Percentiles rank a stretch among this genome's conserved stretches.
Evolutionary conservation across 805 yeast genomes (phyloP).

Genomic region (Wickerhamiella azyma): DNA sequence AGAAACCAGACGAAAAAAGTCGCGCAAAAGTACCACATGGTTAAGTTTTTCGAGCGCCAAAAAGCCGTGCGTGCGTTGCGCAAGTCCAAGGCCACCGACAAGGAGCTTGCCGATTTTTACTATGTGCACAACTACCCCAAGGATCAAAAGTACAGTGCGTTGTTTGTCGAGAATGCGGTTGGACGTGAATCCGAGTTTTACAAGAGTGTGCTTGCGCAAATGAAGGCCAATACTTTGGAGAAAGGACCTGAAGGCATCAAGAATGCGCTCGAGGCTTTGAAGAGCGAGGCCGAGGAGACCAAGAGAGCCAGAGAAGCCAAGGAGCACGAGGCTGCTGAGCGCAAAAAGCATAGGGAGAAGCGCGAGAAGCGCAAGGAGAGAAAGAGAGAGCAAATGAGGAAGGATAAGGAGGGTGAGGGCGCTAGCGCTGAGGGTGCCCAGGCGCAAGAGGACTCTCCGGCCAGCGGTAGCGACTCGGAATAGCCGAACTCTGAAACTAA

Average conservation of each 20-base stretch:
- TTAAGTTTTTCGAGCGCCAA: conserved; percentile 78
- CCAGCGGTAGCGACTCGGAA: neutral
- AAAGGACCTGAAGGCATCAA: conserved; percentile 38
- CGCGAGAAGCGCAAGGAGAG: neutral
- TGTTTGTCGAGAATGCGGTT: conserved; percentile 38
- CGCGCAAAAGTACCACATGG: conserved; percentile 78
- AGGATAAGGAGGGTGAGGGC: neutral
- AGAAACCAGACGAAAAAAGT: conserved; percentile 35
- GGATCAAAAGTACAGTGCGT: conserved; percentile 62
- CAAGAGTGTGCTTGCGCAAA: conserved; percentile 37
- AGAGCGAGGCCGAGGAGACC: conserved; percentile 11
- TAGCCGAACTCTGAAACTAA: too few species aligned
- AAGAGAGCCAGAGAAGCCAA: conserved; percentile 22
- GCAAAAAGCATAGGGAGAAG: conserved; percentile 19
- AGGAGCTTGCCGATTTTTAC: conserved; percentile 40
- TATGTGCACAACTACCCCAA: conserved; percentile 69
- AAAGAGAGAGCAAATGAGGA: neutral
- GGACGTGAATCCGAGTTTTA: conserved; percentile 36
- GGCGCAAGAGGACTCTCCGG: too few species aligned
- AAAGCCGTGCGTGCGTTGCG: conserved; percentile 66
- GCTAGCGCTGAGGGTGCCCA: too few species aligned
- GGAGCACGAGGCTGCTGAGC: conserved; percentile 19
- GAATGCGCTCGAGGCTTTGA: conserved; percentile 15
- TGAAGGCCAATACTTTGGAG: conserved; percentile 43
- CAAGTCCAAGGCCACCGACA: conserved; percentile 27